phyloP scores from a whole-genome alignment of 1,139 yeast genomes.

The Saccharomyces hybrid region DNA sequence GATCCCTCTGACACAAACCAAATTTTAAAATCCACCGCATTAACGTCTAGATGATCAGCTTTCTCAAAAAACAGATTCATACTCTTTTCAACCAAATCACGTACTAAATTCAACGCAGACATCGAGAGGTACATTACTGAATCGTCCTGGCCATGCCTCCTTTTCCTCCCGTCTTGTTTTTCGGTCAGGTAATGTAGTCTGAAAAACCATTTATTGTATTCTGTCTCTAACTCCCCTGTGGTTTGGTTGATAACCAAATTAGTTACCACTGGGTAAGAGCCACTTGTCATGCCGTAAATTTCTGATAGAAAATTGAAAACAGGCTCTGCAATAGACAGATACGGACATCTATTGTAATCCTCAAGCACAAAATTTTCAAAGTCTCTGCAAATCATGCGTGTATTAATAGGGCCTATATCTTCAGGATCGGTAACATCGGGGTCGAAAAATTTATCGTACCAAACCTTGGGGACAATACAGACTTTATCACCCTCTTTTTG shows the following conservation, averaged over 20 bases:
- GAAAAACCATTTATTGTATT: conserved; percentile 46
- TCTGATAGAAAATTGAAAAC: conserved; percentile 39
- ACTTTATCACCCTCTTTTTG: conserved; percentile 32
- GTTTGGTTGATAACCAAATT: conserved; percentile 36
- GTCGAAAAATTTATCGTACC: conserved; percentile 33
- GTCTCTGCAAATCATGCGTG: conserved; percentile 27
- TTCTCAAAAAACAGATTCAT: conserved; percentile 18
- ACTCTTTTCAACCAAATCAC: conserved; percentile 20
- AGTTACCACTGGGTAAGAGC: conserved; percentile 41
- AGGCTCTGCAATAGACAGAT: conserved; percentile 35
- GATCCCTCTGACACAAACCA: conserved; percentile 27
- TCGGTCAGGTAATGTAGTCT: conserved; percentile 42
- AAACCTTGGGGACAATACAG: conserved; percentile 32
- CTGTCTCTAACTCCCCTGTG: conserved; percentile 40
- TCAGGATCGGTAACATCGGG: conserved; percentile 15
- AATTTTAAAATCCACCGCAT: conserved; percentile 21
- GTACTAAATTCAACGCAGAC: conserved; percentile 19
- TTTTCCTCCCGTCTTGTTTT: conserved; percentile 4
- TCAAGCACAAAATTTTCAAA: conserved; percentile 30
- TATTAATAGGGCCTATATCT: conserved; percentile 33
- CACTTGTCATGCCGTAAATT: conserved; percentile 48
- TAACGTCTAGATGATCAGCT: conserved; percentile 20
- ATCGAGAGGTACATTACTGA: conserved; percentile 15
- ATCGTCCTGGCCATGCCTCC: conserved; percentile 19
- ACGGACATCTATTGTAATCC: conserved; percentile 28